A percentile compares a stretch with the other conserved stretches of the same genome.
These are phyloP conservation scores for Verticillium isaacii DNA, from an alignment of 2,329 filamentous ascomycete species.

Conservation along the genomic window DNA sequence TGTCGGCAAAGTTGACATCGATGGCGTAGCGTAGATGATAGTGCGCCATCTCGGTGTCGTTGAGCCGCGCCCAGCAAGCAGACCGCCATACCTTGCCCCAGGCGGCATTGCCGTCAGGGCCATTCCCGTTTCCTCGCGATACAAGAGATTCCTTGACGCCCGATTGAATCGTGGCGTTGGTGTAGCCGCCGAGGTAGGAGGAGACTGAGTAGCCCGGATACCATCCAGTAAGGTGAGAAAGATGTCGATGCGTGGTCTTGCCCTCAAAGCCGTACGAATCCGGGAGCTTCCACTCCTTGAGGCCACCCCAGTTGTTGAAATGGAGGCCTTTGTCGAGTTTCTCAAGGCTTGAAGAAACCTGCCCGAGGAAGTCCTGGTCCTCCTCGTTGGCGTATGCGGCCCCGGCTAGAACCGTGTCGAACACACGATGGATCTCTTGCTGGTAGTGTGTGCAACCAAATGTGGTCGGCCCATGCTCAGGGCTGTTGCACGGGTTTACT, in stretches of 20 bases:
- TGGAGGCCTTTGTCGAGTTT: constrained; percentile 25
- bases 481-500: constrained; percentile 54
- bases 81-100: constrained; percentile 56
- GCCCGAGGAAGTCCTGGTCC: constrained; percentile 22
- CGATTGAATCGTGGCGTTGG: constrained; percentile 32
- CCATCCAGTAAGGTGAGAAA: constrained; percentile 53
- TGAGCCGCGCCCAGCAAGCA: constrained; percentile 51
- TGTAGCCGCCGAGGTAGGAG: constrained; percentile 33
- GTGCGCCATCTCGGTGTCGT: constrained; percentile 44
- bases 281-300: constrained; percentile 30
- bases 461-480: constrained; percentile 50
- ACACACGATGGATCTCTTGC: constrained; percentile 41
- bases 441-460: constrained; percentile 51
- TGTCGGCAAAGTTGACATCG: constrained; percentile 42
- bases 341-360: constrained; percentile 34
- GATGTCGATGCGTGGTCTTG: constrained; percentile 30
- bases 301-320: constrained; percentile 20
- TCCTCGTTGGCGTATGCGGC: constrained; percentile 15
- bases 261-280: constrained; percentile 22
- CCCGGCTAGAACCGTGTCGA: constrained; percentile 29
- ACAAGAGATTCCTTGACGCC: constrained; percentile 41
- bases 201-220: constrained; percentile 48
- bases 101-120: constrained; percentile 44
- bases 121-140: constrained; percentile 40
- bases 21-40: constrained; percentile 43